Evolutionary conservation across 306 rosid genomes (phyloP), one percentile per base, ranked within the genome.

Genomic region (Begonia fuchsioides): DNA sequence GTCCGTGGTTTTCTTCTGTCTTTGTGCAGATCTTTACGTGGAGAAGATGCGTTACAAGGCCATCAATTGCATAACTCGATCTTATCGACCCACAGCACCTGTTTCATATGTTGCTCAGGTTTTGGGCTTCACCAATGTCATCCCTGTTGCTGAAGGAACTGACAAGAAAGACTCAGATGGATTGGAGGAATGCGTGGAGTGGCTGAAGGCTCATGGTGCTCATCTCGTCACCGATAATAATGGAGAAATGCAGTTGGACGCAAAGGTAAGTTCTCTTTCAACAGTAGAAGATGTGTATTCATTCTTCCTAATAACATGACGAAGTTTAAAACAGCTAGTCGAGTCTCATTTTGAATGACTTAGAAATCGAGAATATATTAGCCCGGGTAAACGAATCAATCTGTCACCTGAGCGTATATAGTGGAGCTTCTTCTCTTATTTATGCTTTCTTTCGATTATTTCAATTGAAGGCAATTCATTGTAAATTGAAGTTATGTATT

Each of bases 41-140:
- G 98, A 85, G 73, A 82, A 85, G 85, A 90, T 90, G 87, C 83
- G 98, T 39, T 90, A 72, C 51, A 85, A 77, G 66, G 96, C 96
- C 8, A 79, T 82, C 64, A 92, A 43, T 58, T 85, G 96, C 81
- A 92, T 92, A 74, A 81, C 87, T 66, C 87, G 94, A 61, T 82
- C 98, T 1, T 85, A 85, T 76, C 98, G 98, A 15, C 98, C 98
- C 13, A 73, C 83, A 2, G 53, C 85, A 55, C 86, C 87, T 15
- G 86, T 92, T 69, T 62, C 93, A 39, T 92, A 82, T 43, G 20
- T 92, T 38, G 78, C 85, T 67, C 94, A 71, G 66, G 76, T 92
- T 64, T 78, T 92, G 65, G 94, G 98, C 52, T 92, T 92, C 59
- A 59, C 75, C 56, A 45, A 55, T 39, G 38, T 46, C 10, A 17